Base-by-base conservation (phyloP, 192 early-diverging fungal species). In the Coemansia sp. region DNA sequence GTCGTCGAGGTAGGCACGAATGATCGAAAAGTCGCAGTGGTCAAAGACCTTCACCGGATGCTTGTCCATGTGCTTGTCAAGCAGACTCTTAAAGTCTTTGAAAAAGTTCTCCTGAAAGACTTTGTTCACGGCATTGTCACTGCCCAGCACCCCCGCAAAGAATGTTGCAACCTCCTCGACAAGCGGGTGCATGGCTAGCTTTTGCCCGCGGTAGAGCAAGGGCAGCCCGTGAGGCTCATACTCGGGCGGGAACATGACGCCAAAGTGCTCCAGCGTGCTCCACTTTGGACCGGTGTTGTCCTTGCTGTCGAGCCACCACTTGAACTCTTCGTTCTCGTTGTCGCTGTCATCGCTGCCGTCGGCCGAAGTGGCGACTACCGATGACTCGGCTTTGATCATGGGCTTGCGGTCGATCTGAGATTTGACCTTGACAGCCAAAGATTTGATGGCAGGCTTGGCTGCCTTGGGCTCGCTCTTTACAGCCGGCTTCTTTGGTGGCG, bases 141-240 rank as follows among this genome's bases (percentile, higher is more conserved):
- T 94, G 20, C 86, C 92, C 7, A 99, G 62, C 23, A 96, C 57
- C 13, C 86, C 90, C 23, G 94, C 97, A 85, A 89, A 99, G 73
- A 98, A 99, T 11, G 86, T 91, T 1, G 97, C 97, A 0, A 99
- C 92, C 65, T 99, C 97, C 74, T 99, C 97, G 3, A 91, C 89
- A 33, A 89, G 88, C 1, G 95, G 90, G 1, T 74, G 80, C 31
- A 98, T 73, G 38, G 45, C 73, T 43, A 90, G 74, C 39, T 61
- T 73, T 70, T 88, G 70, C 82, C 93, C 93, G 69, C 93, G 76
- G 66, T 98, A 99, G 45, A 85, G 76, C 85, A 99, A 90, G 69
- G 92, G 91, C 34, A 97, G 69, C 20, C 91, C 91, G 74, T 97
- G 95, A 11, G 94, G 93, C 39, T 78, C 88, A 76, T 99, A 99